Evolutionary conservation across 2,329 filamentous ascomycete genomes (phyloP), one percentile per base, ranked within the genome.

Genomic region (Arthroderma sp.): DNA sequence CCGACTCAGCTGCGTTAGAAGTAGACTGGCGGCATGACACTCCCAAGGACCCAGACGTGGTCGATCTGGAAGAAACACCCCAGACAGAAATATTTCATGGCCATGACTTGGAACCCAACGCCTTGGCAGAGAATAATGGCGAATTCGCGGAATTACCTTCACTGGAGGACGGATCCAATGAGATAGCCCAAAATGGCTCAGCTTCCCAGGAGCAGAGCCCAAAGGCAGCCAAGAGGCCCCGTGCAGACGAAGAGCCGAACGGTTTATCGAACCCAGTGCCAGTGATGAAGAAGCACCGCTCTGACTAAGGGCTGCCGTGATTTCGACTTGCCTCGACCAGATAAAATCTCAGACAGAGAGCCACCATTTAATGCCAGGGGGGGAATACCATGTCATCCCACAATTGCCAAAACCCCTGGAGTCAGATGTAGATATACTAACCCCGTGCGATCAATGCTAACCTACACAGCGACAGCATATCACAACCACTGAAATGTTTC

Each of bases 141-240:
- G 72, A 77, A 51, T 72, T 74, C 57, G 65, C 73, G 55, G 70
- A 74, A 56, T 68, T 68, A 41, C 66, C 67, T 4, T 6, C 8
- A 5, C 25, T 17, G 15, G 47, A 51, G 19, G 19, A 21, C 13
- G 41, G 23, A 47, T 25, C 41, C 41, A 47, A 47, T 17, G 47
- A 15, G 6, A 33, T 13, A 17, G 13, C n/a, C 31, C 62, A 66
- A 8, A 63, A 66, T 37, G 58, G 39, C 13, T 56, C 66, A 41
- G 66, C 65, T 23, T 61, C 64, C 33, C 56, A 64, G 28, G 66
- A 67, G 56, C 61, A 64, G 49, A 60, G 61, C 25, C 62, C 60
- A 49, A 56, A 63, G 13, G n/a, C 55, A 38, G 53, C 19, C 21
- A 61, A 61, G 51, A 56, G 60, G 54, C 56, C 56, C 49, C 58